Conservation (phyloP, 208 protist species). For the Wallacemonas sp. region DNA sequence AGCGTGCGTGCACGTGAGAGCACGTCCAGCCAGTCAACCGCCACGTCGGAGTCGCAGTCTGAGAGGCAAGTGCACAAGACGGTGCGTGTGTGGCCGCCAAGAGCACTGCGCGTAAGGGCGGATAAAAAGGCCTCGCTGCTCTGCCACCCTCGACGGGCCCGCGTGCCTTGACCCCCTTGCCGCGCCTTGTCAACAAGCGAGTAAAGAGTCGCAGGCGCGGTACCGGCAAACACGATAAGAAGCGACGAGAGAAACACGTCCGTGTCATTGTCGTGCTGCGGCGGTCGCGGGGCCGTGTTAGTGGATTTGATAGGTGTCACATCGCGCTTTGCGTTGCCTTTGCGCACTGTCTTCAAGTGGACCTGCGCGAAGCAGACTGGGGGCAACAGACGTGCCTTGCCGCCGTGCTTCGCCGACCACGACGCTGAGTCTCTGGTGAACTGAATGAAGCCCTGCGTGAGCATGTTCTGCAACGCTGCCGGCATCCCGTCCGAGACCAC, state of each 20-base stretch:
- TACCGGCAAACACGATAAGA: constrained; percentile 21
- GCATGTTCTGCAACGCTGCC: not conserved
- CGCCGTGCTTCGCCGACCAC: not conserved
- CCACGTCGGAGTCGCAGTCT: constrained; percentile 18
- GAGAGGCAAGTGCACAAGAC: constrained; percentile 24
- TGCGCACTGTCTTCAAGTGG: constrained; percentile 10
- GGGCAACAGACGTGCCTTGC: not conserved
- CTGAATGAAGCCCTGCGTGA: constrained; percentile 16
- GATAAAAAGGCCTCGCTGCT: constrained; percentile 13
- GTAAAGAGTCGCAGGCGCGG: constrained; percentile 11
- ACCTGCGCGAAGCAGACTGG: constrained; percentile 18
- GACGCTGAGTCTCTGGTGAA: constrained; percentile 7
- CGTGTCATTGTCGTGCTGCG: not conserved
- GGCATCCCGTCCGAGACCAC: not conserved
- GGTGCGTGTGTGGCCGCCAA: constrained; percentile 20
- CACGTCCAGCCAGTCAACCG: constrained; percentile 13
- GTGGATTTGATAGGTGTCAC: not conserved
- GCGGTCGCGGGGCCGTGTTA: not conserved
- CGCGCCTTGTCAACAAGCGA: not conserved
- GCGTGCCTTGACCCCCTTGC: not conserved
- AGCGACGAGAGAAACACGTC: constrained; percentile 29
- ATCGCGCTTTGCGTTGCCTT: constrained; percentile 10
- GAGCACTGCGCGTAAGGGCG: constrained; percentile 11
- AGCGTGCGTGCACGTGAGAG: constrained; percentile 5
- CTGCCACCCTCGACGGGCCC: not conserved